Conservation (phyloP, 2,329 filamentous ascomycete genomes). For the Dactylellina leptospora region DNA sequence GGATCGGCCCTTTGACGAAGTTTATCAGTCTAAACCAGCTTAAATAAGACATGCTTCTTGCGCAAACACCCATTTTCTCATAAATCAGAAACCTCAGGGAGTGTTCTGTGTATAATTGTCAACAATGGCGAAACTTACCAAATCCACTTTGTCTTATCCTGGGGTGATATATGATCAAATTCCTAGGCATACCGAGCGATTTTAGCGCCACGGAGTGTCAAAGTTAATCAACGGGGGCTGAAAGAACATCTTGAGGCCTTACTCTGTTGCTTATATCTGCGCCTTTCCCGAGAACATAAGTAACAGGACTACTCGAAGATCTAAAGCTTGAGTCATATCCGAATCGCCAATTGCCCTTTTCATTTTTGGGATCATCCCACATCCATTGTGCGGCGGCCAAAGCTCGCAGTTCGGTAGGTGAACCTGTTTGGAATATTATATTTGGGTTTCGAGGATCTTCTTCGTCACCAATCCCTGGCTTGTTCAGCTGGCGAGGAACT, state of each 20-base stretch:
- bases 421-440: no score
- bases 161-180: not conserved
- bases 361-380: not conserved
- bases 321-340: not conserved
- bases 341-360: not conserved
- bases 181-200: slow-evolving; percentile 1
- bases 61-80: no score
- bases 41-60: no score
- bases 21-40: not conserved
- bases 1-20: slow-evolving; percentile 13
- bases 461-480: no score
- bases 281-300: slow-evolving; percentile 26
- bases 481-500: no score
- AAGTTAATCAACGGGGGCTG: no score
- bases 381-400: no score
- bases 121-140: not conserved
- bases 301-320: not conserved
- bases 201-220: no score
- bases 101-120: not conserved
- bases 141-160: slow-evolving; percentile 12
- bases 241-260: not conserved
- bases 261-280: slow-evolving; percentile 16
- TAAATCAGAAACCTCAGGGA: not conserved
- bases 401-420: no score
- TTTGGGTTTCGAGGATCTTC: no score